These are phyloP conservation scores for Cercospora zeae-maydis DNA, from an alignment of 2,329 filamentous ascomycete species.

Conservation along the genomic window DNA sequence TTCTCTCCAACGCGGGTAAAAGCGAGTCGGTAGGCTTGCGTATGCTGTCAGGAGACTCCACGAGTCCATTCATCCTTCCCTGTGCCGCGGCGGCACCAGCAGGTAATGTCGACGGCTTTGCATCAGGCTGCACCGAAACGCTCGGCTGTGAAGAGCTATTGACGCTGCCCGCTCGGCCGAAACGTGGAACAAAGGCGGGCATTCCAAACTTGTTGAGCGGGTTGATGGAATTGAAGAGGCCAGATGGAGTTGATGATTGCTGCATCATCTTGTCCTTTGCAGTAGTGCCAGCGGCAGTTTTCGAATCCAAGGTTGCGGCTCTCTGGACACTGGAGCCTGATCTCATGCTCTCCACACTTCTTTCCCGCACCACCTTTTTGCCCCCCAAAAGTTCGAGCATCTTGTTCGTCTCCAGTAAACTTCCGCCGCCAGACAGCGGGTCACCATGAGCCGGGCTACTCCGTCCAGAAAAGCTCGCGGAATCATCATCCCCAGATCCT, in stretches of 20 bases:
- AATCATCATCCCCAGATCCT: conserved; percentile 25
- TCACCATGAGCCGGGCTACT: conserved; percentile 33
- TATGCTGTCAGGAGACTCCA: conserved; percentile 28
- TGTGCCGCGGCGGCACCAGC: conserved; percentile 16
- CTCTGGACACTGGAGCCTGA: conserved; percentile 58
- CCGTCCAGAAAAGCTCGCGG: conserved; percentile 39
- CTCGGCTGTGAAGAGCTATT: conserved; percentile 13
- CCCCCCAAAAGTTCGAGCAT: conserved; percentile 70
- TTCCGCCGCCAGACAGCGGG: conserved; percentile 25
- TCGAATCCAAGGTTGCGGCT: conserved; percentile 28
- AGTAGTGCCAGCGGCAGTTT: conserved; percentile 16
- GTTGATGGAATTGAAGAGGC: conserved; percentile 35
- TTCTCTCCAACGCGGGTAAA: conserved; percentile 10
- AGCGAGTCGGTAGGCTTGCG: conserved; percentile 9
- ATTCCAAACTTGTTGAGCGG: conserved; percentile 38
- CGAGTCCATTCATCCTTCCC: conserved; percentile 31
- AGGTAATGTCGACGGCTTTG: conserved; percentile 8
- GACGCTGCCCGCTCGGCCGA: conserved; percentile 32
- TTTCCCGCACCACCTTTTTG: conserved; percentile 61
- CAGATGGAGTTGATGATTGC: conserved; percentile 19
- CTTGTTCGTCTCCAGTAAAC: conserved; percentile 56
- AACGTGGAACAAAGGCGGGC: conserved; percentile 35
- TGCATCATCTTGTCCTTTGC: conserved; percentile 19
- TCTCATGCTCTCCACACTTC: conserved; percentile 69
- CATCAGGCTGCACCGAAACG: conserved; percentile 19